Conservation (phyloP, 352 stramenopile species). For the Thraustochytrium striatum region DNA sequence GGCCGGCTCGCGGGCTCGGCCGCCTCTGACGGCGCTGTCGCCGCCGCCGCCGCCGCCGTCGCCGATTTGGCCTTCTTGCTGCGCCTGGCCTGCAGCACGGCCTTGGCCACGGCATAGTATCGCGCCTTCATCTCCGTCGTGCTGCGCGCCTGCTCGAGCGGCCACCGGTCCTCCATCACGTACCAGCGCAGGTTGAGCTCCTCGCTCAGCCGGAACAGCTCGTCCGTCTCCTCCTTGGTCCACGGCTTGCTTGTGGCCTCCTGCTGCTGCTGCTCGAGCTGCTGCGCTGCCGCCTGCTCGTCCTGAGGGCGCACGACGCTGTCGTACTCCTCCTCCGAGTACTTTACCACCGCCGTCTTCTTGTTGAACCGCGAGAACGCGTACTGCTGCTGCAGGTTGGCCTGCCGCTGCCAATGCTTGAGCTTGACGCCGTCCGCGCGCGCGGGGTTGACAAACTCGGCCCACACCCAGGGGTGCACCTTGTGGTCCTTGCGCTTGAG, state of each 20-base stretch:
- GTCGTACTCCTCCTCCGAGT: conserved; percentile 28
- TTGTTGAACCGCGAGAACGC: conserved; percentile 42
- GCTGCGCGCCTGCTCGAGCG: neutral
- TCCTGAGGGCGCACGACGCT: neutral
- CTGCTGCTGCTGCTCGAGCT: no score
- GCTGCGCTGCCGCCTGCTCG: neutral
- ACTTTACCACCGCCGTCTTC: neutral
- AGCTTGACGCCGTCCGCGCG: conserved; percentile 23
- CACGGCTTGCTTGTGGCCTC: conserved; percentile 6
- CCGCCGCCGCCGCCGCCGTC: neutral
- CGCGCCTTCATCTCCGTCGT: conserved; percentile 26
- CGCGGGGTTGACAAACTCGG: conserved; percentile 23
- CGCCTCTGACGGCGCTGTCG: neutral
- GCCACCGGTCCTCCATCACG: conserved; percentile 44
- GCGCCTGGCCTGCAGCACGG: neutral
- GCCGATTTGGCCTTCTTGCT: conserved; percentile 34
- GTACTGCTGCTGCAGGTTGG: neutral
- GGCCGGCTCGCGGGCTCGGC: no score
- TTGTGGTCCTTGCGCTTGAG: neutral
- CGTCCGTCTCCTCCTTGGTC: conserved; percentile 41
- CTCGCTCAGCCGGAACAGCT: conserved; percentile 39
- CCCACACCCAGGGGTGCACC: neutral
- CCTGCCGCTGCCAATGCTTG: conserved; percentile 12
- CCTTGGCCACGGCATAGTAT: conserved; percentile 31
- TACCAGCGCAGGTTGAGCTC: conserved; percentile 46